Evolutionary conservation across 306 rosid genomes (phyloP), one percentile per base, ranked within the genome.

Genomic region (Trichosanthes cucumerina): DNA sequence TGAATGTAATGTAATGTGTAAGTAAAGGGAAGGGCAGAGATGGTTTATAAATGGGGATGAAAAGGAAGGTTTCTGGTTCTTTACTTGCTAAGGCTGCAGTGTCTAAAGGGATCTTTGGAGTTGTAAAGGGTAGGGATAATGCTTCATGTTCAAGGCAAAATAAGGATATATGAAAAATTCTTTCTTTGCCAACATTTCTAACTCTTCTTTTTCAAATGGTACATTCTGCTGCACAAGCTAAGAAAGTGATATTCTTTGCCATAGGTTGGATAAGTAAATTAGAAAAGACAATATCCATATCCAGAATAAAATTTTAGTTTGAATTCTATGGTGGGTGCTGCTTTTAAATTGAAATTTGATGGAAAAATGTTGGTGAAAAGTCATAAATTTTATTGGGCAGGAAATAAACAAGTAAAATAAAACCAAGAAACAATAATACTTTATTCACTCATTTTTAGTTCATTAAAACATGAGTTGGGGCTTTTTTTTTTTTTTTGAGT

Each of bases 21-120:
- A 68, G 80, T 5, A 53, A 80, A n/a, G n/a, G 33, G 33, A 9
- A 62, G 84, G 33, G 76, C 78, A 38, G 31, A 44, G 63, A 14
- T 28, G 63, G 78, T 56, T 69, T 83, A 79, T 80, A 83, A 59
- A 73, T 56, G 83, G 41, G 31, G 70, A 36, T 58, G 79, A 8
- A n/a, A 33, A 58, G 75, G 54, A 76, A 62, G 82, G 68, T 66
- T 82, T 84, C 82, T 50, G 83, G 91, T 96, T 90, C 99, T 90
- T 96, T 96, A 78, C 99, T 92, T 96, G 97, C 83, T 13, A 84
- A 89, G 88, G 86, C 79, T 88, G 96, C 84, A 72, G 71, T 49
- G 57, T 78, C 71, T 54, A 79, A 64, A 82, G 78, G 71, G 59
- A 2, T 70, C 36, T 81, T 60, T 68, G 82, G 82, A 84, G 91